Evolutionary conservation across 2,329 filamentous ascomycete genomes (phyloP), one percentile per base, ranked within the genome.

Genomic region (Pseudopyrenochaeta lycopersici): DNA sequence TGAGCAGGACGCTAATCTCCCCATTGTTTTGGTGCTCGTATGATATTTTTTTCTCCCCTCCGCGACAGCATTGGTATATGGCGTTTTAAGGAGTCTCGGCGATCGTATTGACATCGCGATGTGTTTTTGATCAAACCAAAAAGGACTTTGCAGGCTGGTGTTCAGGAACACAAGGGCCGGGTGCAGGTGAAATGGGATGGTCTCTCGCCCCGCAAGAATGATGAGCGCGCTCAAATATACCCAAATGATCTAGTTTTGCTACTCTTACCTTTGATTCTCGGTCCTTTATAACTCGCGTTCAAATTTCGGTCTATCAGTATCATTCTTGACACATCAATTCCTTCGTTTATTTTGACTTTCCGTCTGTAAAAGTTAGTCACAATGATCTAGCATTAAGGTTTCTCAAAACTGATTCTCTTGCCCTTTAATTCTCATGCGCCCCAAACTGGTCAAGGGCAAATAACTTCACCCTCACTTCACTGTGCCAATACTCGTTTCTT

Each of bases 1-100:
- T 72, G 52, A 68, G 33, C 12, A 30, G 21, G 4, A 17, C 10
- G 21, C 17, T 20, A 30, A 27, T 14, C 27, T 31, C 15, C 15
- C 6, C 15, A 11, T 21, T 4, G n/a, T 21, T 12, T 27, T 27
- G 23, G 23, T 27, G 23, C 23, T 27, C 12, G 21, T 21, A 39
- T 20, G 18, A 39, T 21, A 21, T 18, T 20, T 14, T 38, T 9
- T 5, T 15, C 17, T 38, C 17, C 20, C 36, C 18, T 7, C 35
- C 21, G 17, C 40, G 36, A 35, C 15, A 30, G 21, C 41, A 20
- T 43, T 23, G 6, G 14, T 30, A 38, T 35, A 9, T 17, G 4
- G n/a, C 36, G 36, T 39, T 38, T n/a, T 14, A 20, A 20, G 15
- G 35, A 10, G 2, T 23, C n/a, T 11, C 36, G 21, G n/a, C 36